Evolutionary conservation across 305 asterid genomes (phyloP), one percentile per base, ranked within the genome.

Genomic region (Solanum chacoense): DNA sequence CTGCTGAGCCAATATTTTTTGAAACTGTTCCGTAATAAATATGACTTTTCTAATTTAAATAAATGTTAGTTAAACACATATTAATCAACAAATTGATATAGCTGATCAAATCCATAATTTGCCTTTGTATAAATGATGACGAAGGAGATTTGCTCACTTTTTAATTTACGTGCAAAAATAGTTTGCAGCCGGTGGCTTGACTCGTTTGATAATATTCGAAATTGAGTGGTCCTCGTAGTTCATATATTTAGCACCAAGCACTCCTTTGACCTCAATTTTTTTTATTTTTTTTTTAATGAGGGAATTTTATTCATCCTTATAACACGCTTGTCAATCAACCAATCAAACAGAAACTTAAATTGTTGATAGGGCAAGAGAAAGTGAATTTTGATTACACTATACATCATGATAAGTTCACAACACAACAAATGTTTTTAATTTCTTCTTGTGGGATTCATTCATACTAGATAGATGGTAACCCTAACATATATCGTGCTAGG

Each of bases 201-300:
- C 32, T 24, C 20, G 34, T 71, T 12, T 71, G 10, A 28, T 6
- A 71, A 26, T 13, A 71, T 28, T 71, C 35, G 5, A 71, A 71
- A 12, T 69, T 26, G 2, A 12, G 18, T 28, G 76, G 35, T 28
- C 2, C 18, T 6, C 67, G 69, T 59, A 59, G 5, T 59, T 59
- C 12, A 59, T 69, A 69, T 29, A 29, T 13, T 71, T 3, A 14
- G 78, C 78, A 72, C n/a, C 78, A 29, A 14, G 3, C 1, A 2
- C 37, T 29, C 0, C 6, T 8, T 73, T 16, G 24, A 73, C 7
- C 3, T 14, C n/a, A 50, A 42, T 40, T 11, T 40, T 40, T 0
- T 1, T 1, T 45, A 11, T 12, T 1, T 12, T 0, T 13, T 11
- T 1, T 6, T 2, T 1, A 11, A 11, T 26, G 14, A 14, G 8